Conservation (phyloP, 2,329 filamentous ascomycete species). For the Knoxdaviesia proteae region DNA sequence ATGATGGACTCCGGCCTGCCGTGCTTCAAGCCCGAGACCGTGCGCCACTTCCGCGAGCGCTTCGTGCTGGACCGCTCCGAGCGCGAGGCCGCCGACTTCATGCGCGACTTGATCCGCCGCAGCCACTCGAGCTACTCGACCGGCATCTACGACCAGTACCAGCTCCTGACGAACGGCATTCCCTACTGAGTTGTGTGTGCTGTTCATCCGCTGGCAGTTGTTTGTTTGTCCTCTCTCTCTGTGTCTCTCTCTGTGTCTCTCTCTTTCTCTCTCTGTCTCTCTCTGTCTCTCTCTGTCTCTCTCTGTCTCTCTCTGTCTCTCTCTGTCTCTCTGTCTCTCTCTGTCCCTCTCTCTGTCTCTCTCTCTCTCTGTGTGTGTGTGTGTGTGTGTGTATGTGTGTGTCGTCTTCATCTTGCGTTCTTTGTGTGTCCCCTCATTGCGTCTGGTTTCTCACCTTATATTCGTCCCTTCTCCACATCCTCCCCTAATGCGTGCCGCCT, state of each 20-base stretch:
- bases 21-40: constrained; percentile 92
- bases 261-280: background rate
- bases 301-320: background rate
- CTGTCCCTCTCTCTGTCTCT: background rate
- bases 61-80: constrained; percentile 88
- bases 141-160: constrained; percentile 93
- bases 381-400: too few species aligned
- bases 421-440: too few species aligned
- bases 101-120: constrained; percentile 73
- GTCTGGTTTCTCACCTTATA: too few species aligned
- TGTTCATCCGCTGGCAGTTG: background rate
- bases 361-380: too few species aligned
- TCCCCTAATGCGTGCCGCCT: too few species aligned
- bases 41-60: constrained; percentile 76
- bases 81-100: constrained; percentile 83
- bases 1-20: constrained; percentile 95
- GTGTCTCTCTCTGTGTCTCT: background rate
- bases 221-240: background rate
- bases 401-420: too few species aligned
- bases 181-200: constrained; percentile 39
- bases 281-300: background rate
- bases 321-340: constrained; percentile 1
- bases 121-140: constrained; percentile 84
- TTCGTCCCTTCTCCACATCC: too few species aligned
- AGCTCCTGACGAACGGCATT: constrained; percentile 91